Evolutionary conservation across 495 filamentous ascomycete species (phyloP).

Genomic region (Hypomontagnella submonticulosa): DNA sequence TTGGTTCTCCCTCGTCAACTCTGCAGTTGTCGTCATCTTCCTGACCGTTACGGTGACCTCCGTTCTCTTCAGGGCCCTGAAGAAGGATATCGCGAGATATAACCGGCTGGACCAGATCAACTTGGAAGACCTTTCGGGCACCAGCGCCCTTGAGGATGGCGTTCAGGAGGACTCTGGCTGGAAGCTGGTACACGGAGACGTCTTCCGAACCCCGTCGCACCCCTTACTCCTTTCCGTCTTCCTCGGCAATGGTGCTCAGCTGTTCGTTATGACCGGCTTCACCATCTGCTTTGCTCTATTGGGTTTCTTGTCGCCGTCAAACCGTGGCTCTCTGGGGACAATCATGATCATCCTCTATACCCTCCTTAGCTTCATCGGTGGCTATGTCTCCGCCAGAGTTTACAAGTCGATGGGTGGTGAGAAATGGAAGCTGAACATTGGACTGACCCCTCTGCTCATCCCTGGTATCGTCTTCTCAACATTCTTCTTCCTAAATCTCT

Average conservation of each 20-base stretch:
- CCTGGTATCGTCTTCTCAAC: slow-evolving; percentile 85
- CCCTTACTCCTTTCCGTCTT: slow-evolving; percentile 87
- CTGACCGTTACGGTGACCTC: slow-evolving; percentile 89
- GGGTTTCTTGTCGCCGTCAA: slow-evolving; percentile 93
- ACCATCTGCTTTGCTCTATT: slow-evolving; percentile 94
- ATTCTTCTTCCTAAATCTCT: slow-evolving; percentile 96
- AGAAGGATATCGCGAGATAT: slow-evolving; percentile 95
- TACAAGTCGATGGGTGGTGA: slow-evolving; percentile 96
- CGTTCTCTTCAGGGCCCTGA: slow-evolving; percentile 84
- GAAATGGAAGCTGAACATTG: slow-evolving; percentile 92
- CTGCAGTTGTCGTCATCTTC: slow-evolving; percentile 91
- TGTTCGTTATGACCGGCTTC: slow-evolving; percentile 96
- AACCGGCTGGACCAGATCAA: slow-evolving; percentile 89
- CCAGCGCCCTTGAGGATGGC: slow-evolving; percentile 84
- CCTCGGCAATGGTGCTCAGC: slow-evolving; percentile 91
- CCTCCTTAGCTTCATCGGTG: slow-evolving; percentile 90
- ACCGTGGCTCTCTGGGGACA: slow-evolving; percentile 90
- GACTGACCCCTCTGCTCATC: slow-evolving; percentile 84
- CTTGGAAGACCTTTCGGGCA: slow-evolving; percentile 83
- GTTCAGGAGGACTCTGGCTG: slow-evolving; percentile 98
- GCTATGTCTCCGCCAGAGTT: slow-evolving; percentile 85
- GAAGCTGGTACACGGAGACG: slow-evolving; percentile 98
- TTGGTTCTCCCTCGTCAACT: slow-evolving; percentile 97
- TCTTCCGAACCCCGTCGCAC: slow-evolving; percentile 87
- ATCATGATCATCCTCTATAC: slow-evolving; percentile 94